Evolutionary conservation across 2,329 filamentous ascomycete genomes (phyloP).

Genomic region (Apiospora aurea): DNA sequence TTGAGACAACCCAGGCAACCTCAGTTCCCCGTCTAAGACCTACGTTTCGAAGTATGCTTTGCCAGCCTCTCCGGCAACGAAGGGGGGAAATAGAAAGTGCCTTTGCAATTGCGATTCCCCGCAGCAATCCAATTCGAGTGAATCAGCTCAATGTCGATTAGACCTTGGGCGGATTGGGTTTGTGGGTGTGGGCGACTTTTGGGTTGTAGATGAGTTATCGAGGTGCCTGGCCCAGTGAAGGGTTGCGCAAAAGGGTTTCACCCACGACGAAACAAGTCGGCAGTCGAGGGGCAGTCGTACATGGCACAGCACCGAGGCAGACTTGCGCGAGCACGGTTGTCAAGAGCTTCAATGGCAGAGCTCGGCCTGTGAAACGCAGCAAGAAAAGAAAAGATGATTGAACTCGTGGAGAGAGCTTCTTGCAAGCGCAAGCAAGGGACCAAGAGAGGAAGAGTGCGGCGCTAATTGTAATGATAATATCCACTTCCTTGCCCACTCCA

Average conservation of each 20-base stretch:
- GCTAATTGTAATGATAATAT: constrained; percentile 20
- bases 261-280: constrained; percentile 12
- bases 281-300: constrained; percentile 16
- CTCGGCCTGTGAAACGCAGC: constrained; percentile 3
- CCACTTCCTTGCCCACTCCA: constrained; percentile 7
- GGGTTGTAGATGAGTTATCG: not conserved
- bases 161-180: not conserved
- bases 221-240: constrained; percentile 13
- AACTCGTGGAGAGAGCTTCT: not conserved
- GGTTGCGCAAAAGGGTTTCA: constrained; percentile 16
- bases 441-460: not conserved
- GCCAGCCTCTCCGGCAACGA: not conserved
- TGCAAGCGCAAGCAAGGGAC: not conserved
- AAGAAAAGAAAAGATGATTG: constrained; percentile 15
- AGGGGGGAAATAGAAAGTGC: not conserved
- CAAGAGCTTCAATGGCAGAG: constrained; percentile 13
- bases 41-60: constrained; percentile 11
- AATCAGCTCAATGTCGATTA: constrained; percentile 14
- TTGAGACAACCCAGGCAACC: constrained; percentile 15
- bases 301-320: constrained; percentile 1
- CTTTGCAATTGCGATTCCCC: not conserved
- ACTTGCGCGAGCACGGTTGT: constrained; percentile 12
- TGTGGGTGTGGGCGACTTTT: not conserved
- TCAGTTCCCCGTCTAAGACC: constrained; percentile 17
- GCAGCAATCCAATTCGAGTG: constrained; percentile 9